Evolutionary conservation across 1,284 basidiomycete species (phyloP), one percentile per base, ranked within the genome.

Genomic region (Papiliotrema fonsecae): DNA sequence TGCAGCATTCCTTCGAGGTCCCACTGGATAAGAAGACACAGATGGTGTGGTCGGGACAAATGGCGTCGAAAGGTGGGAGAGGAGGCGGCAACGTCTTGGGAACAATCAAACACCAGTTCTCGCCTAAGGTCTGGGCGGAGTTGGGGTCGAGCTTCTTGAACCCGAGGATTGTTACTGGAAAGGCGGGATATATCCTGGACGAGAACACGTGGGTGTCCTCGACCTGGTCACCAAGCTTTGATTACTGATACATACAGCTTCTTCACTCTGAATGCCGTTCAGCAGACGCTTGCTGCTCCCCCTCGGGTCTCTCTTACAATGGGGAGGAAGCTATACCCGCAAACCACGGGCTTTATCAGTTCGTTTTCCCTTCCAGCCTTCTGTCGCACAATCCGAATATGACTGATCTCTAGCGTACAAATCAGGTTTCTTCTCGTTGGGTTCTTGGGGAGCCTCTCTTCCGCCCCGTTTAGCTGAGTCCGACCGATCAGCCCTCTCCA

Each of bases 51-150:
- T 61, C 62, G 30, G 72, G 68, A 2, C 75, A 77, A 46, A 75
- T 77, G 67, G 62, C 74, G 21, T 62, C 64, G 6, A 57, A 73
- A 22, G 64, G 64, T 40, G 67, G 73, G 6, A 58, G 64, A 16
- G 76, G 77, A 9, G 77, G 75, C 6, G 76, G 74, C 6, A 78
- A 77, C 46, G 56, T 79, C 3, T 56, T 77, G 3, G 77, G 77
- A 3, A 78, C 77, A 1, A 45, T 79, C 32, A 72, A 69, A 51
- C 76, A 77, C 52, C 76, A 77, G 45, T 77, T 75, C 58, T 71
- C 66, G n/a, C 75, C 76, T 0, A 63, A 64, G 13, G 57, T 77
- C 7, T 72, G 69, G 61, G 52, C 69, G 3, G 71, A 75, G 56
- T 66, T 62, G 4, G 45, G 69, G 40, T 35, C 45, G 22, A 75